Percentiles rank a stretch among this genome's conserved stretches.
Evolutionary conservation across 352 stramenopile species (phyloP).

Genomic region (Phytophthora foliorum): DNA sequence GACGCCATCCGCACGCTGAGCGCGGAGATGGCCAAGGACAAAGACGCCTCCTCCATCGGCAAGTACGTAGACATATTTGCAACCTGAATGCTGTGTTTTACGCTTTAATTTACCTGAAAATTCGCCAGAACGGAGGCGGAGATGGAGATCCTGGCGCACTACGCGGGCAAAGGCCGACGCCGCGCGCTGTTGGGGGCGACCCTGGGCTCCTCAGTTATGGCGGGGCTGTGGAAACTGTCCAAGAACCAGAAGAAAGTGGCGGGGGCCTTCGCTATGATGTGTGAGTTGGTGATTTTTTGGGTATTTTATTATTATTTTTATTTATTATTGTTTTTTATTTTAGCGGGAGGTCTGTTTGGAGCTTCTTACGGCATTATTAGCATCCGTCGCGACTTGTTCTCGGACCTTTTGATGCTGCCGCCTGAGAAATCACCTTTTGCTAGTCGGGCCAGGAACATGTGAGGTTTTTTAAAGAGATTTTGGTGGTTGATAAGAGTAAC

Average conservation of each 20-base stretch:
- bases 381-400: constrained; percentile 74
- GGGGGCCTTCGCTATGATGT: constrained; percentile 50
- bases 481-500: constrained; percentile 4
- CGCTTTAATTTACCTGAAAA: constrained; percentile 1
- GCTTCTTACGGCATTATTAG: constrained; percentile 77
- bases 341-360: constrained; percentile 65
- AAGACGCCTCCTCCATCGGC: constrained; percentile 59
- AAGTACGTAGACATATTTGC: constrained; percentile 46
- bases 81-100: not conserved
- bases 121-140: constrained; percentile 67
- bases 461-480: constrained; percentile 15
- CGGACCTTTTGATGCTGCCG: constrained; percentile 73
- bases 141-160: constrained; percentile 66
- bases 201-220: constrained; percentile 42
- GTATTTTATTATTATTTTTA: constrained; percentile 1
- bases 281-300: constrained; percentile 30
- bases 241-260: constrained; percentile 50
- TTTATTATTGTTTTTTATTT: not conserved
- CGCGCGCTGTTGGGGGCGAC: constrained; percentile 56
- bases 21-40: constrained; percentile 62
- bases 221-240: constrained; percentile 51
- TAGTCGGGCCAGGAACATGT: constrained; percentile 58
- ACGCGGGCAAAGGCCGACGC: constrained; percentile 56
- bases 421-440: constrained; percentile 78
- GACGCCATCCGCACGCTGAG: constrained; percentile 76